A percentile compares a stretch with the other conserved stretches of the same genome.
phyloP scores from a whole-genome alignment of 1,284 basidiomycete species.

The Ustilago trichophora region DNA sequence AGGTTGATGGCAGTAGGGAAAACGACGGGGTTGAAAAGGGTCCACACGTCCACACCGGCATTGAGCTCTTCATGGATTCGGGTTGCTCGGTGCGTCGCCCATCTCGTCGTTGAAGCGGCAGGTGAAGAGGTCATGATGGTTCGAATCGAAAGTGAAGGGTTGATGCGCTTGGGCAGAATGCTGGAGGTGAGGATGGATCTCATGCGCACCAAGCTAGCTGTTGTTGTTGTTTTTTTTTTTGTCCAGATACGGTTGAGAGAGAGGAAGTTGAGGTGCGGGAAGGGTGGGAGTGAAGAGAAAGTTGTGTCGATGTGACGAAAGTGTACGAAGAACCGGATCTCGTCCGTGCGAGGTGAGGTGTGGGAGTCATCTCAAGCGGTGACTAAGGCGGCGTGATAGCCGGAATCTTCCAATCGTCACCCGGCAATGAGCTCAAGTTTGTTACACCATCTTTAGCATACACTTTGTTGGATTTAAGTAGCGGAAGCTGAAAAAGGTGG shows the following conservation, averaged over 20 bases:
- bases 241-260: not conserved
- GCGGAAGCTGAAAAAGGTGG: slow-evolving; percentile 3
- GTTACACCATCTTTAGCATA: no score
- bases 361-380: slow-evolving; percentile 1
- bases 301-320: no score
- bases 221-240: no score
- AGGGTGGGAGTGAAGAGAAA: no score
- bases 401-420: not conserved
- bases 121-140: slow-evolving; percentile 27
- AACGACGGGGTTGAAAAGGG: slow-evolving; percentile 61
- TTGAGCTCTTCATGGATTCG: slow-evolving; percentile 55
- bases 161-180: slow-evolving; percentile 3
- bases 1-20: slow-evolving; percentile 64
- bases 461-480: no score
- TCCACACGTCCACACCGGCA: slow-evolving; percentile 62
- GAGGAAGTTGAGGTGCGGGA: no score
- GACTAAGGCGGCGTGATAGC: not conserved
- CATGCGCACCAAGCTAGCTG: slow-evolving; percentile 29
- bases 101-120: slow-evolving; percentile 21
- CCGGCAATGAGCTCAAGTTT: no score
- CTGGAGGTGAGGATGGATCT: slow-evolving; percentile 8
- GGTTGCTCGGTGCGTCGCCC: slow-evolving; percentile 30
- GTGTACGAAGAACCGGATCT: no score
- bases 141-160: not conserved
- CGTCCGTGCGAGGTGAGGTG: not conserved